Conservation (phyloP, 2,329 filamentous ascomycete genomes). For the Ramichloridium luteum region DNA sequence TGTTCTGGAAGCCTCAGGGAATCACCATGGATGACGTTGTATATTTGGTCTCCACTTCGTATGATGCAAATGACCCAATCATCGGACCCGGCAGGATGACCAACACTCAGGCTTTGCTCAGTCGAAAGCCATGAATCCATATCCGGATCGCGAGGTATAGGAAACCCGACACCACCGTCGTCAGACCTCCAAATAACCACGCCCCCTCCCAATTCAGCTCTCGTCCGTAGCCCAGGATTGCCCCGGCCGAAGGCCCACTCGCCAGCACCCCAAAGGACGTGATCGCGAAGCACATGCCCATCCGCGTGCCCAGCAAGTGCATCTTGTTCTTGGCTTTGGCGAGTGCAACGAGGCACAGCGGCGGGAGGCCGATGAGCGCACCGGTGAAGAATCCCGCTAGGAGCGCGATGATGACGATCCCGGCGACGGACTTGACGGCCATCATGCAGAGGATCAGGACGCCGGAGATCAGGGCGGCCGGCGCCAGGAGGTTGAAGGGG, state of each 20-base stretch:
- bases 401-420: slow-evolving; percentile 22
- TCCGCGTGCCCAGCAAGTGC: slow-evolving; percentile 5
- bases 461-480: slow-evolving; percentile 32
- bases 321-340: slow-evolving; percentile 24
- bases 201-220: slow-evolving; percentile 10
- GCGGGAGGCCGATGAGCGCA: slow-evolving; percentile 26
- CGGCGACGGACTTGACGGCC: slow-evolving; percentile 28
- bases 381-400: slow-evolving; percentile 28
- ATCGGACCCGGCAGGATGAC: no score
- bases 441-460: slow-evolving; percentile 43
- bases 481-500: slow-evolving; percentile 40
- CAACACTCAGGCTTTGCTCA: no score
- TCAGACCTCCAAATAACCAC: slow-evolving; percentile 33
- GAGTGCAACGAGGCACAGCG: slow-evolving; percentile 23
- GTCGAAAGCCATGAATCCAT: no score
- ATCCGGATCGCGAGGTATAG: no score
- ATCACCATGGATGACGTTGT: no score
- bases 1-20: no score
- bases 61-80: no score
- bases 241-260: slow-evolving; percentile 3
- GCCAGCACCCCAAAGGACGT: slow-evolving; percentile 4
- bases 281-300: slow-evolving; percentile 5
- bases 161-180: slow-evolving; percentile 17
- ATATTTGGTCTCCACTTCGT: no score
- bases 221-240: slow-evolving; percentile 1